These are phyloP conservation scores for Vaccinium corymbosum DNA, from an alignment of 148 eudicot genomes.

Conservation along the genomic window DNA sequence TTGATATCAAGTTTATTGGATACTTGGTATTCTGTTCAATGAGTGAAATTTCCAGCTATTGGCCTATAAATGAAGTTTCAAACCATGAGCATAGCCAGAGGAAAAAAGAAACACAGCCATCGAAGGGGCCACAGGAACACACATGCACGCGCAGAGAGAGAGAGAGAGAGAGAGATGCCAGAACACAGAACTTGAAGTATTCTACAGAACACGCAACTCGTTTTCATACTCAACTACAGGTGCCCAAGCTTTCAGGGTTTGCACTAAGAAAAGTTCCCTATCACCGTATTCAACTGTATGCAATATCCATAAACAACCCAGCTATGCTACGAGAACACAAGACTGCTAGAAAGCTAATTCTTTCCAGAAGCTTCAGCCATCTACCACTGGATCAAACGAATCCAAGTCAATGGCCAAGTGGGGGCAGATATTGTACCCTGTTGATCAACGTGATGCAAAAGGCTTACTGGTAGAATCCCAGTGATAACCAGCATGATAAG, in stretches of 20 bases:
- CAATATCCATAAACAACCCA: background rate
- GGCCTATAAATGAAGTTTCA: background rate
- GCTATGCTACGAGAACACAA: background rate
- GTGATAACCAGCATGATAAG: background rate
- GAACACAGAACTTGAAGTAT: too few species aligned
- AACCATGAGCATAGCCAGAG: background rate
- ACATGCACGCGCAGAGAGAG: background rate
- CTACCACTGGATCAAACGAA: background rate
- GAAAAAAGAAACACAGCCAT: background rate
- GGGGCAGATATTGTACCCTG: background rate
- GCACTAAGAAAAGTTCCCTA: background rate
- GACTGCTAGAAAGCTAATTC: background rate
- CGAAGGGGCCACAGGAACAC: background rate
- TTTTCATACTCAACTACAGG: background rate
- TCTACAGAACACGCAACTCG: background rate
- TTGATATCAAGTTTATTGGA: background rate
- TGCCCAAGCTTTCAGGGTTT: background rate
- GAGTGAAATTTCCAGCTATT: background rate
- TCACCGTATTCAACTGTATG: background rate
- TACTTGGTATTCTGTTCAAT: background rate
- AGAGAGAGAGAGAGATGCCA: background rate
- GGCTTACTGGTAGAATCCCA: background rate
- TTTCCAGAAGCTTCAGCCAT: background rate
- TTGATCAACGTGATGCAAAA: background rate
- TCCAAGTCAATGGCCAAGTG: slow-evolving; percentile 4